Base-by-base conservation (phyloP, 2,329 filamentous ascomycete species). In the Sarocladium strictum region DNA sequence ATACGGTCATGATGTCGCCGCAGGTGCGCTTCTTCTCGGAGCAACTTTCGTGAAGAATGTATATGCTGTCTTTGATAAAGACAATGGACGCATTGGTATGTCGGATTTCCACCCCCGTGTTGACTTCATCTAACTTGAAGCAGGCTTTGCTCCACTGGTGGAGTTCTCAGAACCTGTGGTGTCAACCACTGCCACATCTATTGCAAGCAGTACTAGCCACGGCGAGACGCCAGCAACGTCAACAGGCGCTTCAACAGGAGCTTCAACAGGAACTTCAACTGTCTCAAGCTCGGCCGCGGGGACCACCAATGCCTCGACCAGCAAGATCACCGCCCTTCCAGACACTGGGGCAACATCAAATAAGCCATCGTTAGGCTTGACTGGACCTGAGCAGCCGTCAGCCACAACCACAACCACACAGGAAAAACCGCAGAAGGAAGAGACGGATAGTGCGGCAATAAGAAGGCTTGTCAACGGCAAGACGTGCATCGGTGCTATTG, bases 11-110 rank as follows among this genome's bases (percentile, higher is more conserved):
- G 80, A 86, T 64, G 82, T 89, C 14, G 84, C 90, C 47, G 71
- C 76, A 1, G 76, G 74, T 61, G 62, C 84, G 26, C 96, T 90
- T 90, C 76, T 96, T n/a, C 70, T 96, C 1, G 91, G 91, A 2
- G 90, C 91, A 60, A 82, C 87, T 1, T 96, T 96, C 62, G 71
- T 96, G 58, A 96, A 95, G 73, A 96, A 95, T 61, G 90, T 96
- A 15, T 96, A 96, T 65, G 77, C 83, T 1, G 85, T 94, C 23
- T 96, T 95, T 66, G 91, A 96, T 67, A 82, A 81, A 53, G 90
- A 93, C 58, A 65, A 83, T 59, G 70, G 68, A 41, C 79, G 78
- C 53, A 81, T 91, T 59, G 87, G 86, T 80, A 66, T 65, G 75
- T 66, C 49, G 14, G 51, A 2, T 54, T 10, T 2, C 23, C 23